Evolutionary conservation across 768 basidiomycete genomes (phyloP), one percentile per base, ranked within the genome.

Genomic region (Mycena rebaudengoi): DNA sequence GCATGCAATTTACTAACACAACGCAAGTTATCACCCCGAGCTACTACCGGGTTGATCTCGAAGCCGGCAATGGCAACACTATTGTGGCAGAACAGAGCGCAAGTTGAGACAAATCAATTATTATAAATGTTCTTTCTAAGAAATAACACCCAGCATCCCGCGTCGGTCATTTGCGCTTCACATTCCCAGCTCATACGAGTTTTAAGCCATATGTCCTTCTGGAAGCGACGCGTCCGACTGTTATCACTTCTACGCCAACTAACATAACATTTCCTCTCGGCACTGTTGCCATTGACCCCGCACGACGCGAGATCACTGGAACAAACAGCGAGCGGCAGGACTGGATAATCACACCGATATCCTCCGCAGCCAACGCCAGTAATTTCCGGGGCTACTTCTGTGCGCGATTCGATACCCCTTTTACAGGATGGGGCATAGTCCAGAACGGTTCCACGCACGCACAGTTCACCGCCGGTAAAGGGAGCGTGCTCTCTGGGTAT

Each of bases 161-260:
- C 10, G 87, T 88, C 21, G 89, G 88, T 0, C 87, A 90, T 71
- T 74, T 90, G 7, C 81, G 86, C 12, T 89, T 89, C 74, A 84
- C 84, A 1, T 90, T 89, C 76, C 69, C 62, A 62, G 0, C 16
- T 66, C 18, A 65, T 43, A 8, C 30, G 20, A 16, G 23, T 29
- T n/a, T n/a, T n/a, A n/a, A n/a, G n/a, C 26, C 87, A 0, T 88
- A 87, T 49, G 74, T 89, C 33, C 74, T 89, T 8, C 60, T 90
- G 10, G 85, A 89, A 65, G 86, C 87, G 0, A 85, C 86, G 8
- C 81, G 89, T 18, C 76, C 82, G 12, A 81, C 82, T 4, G 77
- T 85, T 18, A 75, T 86, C 43, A 82, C 86, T 20, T 83, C 78
- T 14, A 77, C 76, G 46, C 59, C 70, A 7, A 62, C 67, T 40